phyloP scores from a whole-genome alignment of 2,329 filamentous ascomycete genomes.

The Hymenoscyphus linearis region DNA sequence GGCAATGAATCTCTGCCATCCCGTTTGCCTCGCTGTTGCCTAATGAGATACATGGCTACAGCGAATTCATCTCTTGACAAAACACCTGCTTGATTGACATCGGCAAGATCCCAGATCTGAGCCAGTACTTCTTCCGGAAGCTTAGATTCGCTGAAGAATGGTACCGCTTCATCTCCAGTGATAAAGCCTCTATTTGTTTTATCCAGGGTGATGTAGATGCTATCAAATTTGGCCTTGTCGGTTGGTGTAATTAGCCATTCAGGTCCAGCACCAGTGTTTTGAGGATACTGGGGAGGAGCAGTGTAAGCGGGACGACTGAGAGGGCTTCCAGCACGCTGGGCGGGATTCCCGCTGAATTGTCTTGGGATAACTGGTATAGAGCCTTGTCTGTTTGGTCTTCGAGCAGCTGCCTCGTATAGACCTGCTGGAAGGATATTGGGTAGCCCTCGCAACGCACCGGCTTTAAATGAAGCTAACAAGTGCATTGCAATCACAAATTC shows the following conservation, averaged over 20 bases:
- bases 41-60: constrained; percentile 94
- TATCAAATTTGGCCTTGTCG: constrained; percentile 85
- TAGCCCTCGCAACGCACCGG: constrained; percentile 70
- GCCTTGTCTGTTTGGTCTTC: constrained; percentile 47
- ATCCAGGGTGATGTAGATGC: constrained; percentile 79
- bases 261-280: constrained; percentile 33
- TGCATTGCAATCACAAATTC: constrained; percentile 99
- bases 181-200: constrained; percentile 76
- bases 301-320: constrained; percentile 46
- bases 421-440: constrained; percentile 77
- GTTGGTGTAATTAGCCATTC: constrained; percentile 80
- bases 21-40: constrained; percentile 74
- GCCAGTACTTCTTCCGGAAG: constrained; percentile 84
- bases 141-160: constrained; percentile 88
- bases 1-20: constrained; percentile 60
- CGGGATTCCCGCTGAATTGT: constrained; percentile 66
- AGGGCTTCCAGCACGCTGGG: constrained; percentile 55
- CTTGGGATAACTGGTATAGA: constrained; percentile 67
- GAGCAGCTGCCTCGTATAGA: constrained; percentile 83
- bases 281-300: constrained; percentile 33
- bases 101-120: constrained; percentile 94
- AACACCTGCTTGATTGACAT: constrained; percentile 85
- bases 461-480: constrained; percentile 85
- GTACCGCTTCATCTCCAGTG: constrained; percentile 88
- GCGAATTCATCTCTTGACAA: constrained; percentile 88